Percentiles rank a stretch among this genome's conserved stretches.
Evolutionary conservation across 2,329 filamentous ascomycete species (phyloP).

Genomic region (Calonectria naviculata): DNA sequence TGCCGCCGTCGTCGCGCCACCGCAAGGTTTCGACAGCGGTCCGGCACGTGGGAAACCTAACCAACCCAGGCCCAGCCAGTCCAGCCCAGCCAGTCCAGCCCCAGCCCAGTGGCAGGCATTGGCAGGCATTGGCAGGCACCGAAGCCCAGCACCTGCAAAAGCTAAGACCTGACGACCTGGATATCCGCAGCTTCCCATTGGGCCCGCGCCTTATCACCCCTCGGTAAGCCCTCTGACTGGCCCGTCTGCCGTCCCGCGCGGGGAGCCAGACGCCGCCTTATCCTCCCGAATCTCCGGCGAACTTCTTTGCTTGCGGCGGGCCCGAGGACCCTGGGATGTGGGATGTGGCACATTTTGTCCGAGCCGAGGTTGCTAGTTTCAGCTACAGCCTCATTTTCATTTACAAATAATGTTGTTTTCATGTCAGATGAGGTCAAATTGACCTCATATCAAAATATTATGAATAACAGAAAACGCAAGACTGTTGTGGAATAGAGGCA

Average conservation of each 20-base stretch:
- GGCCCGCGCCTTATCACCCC: background rate
- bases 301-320: background rate
- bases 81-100: background rate
- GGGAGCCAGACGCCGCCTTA: background rate
- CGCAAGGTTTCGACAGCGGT: background rate
- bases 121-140: too few species aligned
- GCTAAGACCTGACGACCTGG: constrained; percentile 7
- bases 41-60: background rate
- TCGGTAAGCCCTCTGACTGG: background rate
- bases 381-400: too few species aligned
- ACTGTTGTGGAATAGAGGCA: too few species aligned
- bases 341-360: too few species aligned
- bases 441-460: too few species aligned
- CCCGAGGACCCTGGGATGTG: background rate
- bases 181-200: constrained; percentile 31
- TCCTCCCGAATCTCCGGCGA: background rate
- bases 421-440: too few species aligned
- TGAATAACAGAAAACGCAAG: too few species aligned
- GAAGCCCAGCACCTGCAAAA: too few species aligned
- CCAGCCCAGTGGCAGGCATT: too few species aligned
- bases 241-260: background rate
- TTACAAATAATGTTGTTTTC: too few species aligned
- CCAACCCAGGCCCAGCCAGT: background rate
- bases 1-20: background rate
- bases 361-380: too few species aligned